phyloP scores from a whole-genome alignment of 139 green algal genomes.

The Spirogloea muscicola region DNA sequence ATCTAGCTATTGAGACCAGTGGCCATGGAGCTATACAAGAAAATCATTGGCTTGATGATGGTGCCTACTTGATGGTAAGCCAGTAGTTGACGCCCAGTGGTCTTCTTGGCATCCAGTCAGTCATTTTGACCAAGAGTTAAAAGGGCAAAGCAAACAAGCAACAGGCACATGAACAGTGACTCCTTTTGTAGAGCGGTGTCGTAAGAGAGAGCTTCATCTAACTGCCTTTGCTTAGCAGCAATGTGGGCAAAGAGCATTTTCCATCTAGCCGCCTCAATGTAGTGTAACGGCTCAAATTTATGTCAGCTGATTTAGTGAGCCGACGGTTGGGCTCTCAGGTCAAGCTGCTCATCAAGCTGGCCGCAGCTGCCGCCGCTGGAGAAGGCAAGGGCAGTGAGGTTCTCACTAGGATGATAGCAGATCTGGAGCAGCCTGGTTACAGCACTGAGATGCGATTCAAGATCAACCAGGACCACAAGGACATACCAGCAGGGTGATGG shows the following conservation, averaged over 20 bases:
- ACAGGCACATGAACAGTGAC: too few relatives aligned
- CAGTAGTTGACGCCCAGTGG: neutral
- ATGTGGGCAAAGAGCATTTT: too few relatives aligned
- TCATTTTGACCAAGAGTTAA: too few relatives aligned
- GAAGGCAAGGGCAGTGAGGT: slow-evolving; percentile 30
- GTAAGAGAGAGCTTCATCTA: too few relatives aligned
- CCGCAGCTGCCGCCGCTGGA: slow-evolving; percentile 54
- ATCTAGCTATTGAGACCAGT: slow-evolving; percentile 96
- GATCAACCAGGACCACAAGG: slow-evolving; percentile 45
- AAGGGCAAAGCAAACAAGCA: too few relatives aligned
- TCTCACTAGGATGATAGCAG: slow-evolving; percentile 63
- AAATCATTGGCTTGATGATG: slow-evolving; percentile 77
- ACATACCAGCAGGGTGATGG: slow-evolving; percentile 61
- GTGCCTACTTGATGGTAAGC: slow-evolving; percentile 33
- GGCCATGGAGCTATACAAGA: slow-evolving; percentile 86
- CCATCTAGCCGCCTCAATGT: too few relatives aligned
- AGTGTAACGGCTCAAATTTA: too few relatives aligned
- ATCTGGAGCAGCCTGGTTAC: slow-evolving; percentile 70
- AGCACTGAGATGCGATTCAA: slow-evolving; percentile 66
- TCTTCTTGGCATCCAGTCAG: too few relatives aligned
- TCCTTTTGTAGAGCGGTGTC: too few relatives aligned
- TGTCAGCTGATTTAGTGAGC: neutral
- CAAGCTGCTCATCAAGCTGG: slow-evolving; percentile 79
- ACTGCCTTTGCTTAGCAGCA: too few relatives aligned
- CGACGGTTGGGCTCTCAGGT: slow-evolving; percentile 52